A percentile compares a stretch with the other conserved stretches of the same genome.
Evolutionary conservation across 2,329 filamentous ascomycete species (phyloP).

Genomic region (Samsoniella hepiali): DNA sequence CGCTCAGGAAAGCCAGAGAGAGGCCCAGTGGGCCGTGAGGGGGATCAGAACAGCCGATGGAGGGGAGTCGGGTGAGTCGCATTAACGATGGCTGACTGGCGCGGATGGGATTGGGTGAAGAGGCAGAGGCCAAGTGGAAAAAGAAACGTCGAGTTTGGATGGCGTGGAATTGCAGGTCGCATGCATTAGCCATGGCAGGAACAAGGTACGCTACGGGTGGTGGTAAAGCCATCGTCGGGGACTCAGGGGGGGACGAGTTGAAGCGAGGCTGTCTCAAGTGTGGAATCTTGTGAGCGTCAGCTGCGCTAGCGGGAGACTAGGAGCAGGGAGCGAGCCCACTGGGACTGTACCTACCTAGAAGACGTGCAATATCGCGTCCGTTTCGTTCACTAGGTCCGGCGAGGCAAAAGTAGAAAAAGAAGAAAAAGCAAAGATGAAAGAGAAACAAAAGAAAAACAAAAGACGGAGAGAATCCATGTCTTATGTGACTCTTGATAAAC

Average conservation of each 20-base stretch:
- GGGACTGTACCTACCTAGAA: too few species aligned
- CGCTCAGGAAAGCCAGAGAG: background rate
- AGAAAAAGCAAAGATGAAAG: too few species aligned
- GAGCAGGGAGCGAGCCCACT: background rate
- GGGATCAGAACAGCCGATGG: background rate
- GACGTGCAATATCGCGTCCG: too few species aligned
- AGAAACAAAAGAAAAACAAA: background rate
- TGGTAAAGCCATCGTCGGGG: background rate
- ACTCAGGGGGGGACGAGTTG: background rate
- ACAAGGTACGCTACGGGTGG: background rate
- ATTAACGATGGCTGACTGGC: background rate
- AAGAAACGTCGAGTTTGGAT: too few species aligned
- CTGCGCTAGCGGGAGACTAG: background rate
- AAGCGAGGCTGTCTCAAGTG: background rate
- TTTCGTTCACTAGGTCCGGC: too few species aligned
- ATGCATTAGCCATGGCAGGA: too few species aligned
- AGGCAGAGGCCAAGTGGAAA: too few species aligned
- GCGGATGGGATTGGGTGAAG: background rate
- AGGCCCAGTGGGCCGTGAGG: background rate
- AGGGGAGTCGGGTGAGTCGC: constrained; percentile 3
- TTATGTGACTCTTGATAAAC: too few species aligned
- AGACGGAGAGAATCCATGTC: background rate
- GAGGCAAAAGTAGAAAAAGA: too few species aligned
- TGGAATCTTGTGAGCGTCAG: background rate
- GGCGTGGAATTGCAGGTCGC: too few species aligned